Base-by-base conservation (phyloP, 2,329 filamentous ascomycete genomes). In the Rhinocladiella mackenziei region DNA sequence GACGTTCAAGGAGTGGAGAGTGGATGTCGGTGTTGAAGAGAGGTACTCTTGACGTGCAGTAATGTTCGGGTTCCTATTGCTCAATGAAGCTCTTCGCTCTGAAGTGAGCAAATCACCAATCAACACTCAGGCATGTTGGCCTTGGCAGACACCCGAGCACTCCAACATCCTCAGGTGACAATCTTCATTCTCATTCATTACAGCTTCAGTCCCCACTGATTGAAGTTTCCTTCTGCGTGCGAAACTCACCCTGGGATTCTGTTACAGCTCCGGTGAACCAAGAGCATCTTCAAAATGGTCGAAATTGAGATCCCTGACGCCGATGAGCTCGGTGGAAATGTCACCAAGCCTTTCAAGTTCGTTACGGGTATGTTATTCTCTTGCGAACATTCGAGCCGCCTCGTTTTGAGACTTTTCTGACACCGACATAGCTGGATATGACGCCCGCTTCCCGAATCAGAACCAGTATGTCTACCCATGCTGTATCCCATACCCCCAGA, bases 261-360 rank as follows among this genome's bases (percentile, higher is more conserved):
- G 33, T 43, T 56, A 51, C 51, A 54, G 55, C 50, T 55, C 61
- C 61, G 58, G 64, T 63, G 61, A 59, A 65, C 57, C 59, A 51
- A 39, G 45, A 48, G 51, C 54, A 56, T 55, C 62, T 72, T 71
- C 79, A 89, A 74, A 62, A 98, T 98, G 91, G 84, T 89, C 69
- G 87, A 94, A 74, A 71, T 72, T 62, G 68, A 69, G 56, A 65
- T 69, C 57, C 63, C 62, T 49, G 84, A 86, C 57, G 67, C 70
- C 64, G 86, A 86, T 66, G 83, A 87, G 65, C 77, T 80, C 66
- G 81, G 81, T 66, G 86, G 94, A 71, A 77, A 78, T 71, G 77
- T 78, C 60, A 96, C 89, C 75, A 98, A 96, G 83, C 94, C 94
- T 73, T 98, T 98, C 85, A 98, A 98, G 86, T 57, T 64, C 63